Evolutionary conservation across 176 grass and related monocot genomes (phyloP).

Genomic region (Carex littledalei): DNA sequence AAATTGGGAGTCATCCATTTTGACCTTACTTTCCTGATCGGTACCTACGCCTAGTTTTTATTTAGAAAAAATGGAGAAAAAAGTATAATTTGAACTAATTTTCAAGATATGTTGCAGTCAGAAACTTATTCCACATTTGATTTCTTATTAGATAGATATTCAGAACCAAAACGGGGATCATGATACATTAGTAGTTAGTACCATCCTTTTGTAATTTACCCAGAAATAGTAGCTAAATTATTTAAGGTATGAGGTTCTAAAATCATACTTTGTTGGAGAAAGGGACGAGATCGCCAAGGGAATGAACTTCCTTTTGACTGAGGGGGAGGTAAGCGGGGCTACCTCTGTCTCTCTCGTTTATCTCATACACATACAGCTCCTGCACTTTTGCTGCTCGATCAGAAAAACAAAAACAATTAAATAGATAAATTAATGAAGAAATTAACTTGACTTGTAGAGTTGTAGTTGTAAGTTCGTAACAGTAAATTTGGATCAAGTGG

Average conservation of each 20-base stretch:
- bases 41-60: not conserved
- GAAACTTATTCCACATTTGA: not conserved
- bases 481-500: not conserved
- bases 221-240: not conserved
- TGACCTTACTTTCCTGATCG: not conserved
- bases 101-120: not conserved
- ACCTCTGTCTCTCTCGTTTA: conserved; percentile 70
- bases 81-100: not conserved
- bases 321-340: conserved; percentile 72
- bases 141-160: not conserved
- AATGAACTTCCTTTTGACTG: conserved; percentile 60
- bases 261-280: conserved; percentile 68
- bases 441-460: not conserved
- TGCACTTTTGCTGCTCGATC: conserved; percentile 43
- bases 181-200: not conserved
- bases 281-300: conserved; percentile 84
- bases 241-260: not conserved
- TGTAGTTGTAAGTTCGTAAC: not conserved
- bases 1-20: not conserved
- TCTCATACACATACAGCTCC: conserved; percentile 72
- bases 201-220: not conserved
- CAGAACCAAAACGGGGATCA: not conserved
- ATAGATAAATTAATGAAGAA: not conserved
- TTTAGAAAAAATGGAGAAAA: not conserved
- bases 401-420: not conserved